Evolutionary conservation across 805 yeast species (phyloP).

Genomic region (Candida nonsorbophila): DNA sequence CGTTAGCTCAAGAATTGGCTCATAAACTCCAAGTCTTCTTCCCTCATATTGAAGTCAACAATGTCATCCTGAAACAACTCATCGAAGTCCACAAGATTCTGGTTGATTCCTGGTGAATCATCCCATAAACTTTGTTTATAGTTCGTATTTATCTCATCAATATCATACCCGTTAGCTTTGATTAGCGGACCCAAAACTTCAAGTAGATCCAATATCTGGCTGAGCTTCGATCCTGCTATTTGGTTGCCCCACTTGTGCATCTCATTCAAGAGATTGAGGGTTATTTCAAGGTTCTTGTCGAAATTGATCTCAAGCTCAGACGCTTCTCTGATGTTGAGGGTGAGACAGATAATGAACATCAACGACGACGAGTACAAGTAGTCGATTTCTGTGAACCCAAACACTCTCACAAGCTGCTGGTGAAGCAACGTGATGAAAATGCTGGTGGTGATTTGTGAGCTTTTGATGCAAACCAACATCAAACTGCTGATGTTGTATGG

Average conservation of each 20-base stretch:
- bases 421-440: slow-evolving; percentile 17
- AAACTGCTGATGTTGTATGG: slow-evolving; percentile 17
- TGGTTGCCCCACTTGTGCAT: slow-evolving; percentile 16
- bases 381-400: slow-evolving; percentile 24
- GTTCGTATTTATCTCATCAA: no score
- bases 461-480: slow-evolving; percentile 11
- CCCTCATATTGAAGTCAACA: slow-evolving; percentile 8
- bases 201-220: slow-evolving; percentile 4
- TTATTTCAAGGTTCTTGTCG: neutral
- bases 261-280: slow-evolving; percentile 12
- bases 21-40: slow-evolving; percentile 15
- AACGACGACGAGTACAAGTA: slow-evolving; percentile 16
- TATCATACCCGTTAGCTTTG: no score
- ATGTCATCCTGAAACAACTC: neutral
- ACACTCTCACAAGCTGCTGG: slow-evolving; percentile 12
- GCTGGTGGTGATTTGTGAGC: slow-evolving; percentile 18
- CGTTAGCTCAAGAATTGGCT: slow-evolving; percentile 7
- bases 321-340: slow-evolving; percentile 8
- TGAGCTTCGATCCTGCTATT: slow-evolving; percentile 12
- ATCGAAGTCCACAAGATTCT: no score
- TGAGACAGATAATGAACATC: slow-evolving; percentile 15
- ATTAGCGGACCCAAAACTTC: neutral
- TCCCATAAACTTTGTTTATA: no score
- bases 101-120: no score
- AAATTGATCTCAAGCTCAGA: neutral